phyloP scores from a whole-genome alignment of 345 rosid species.

The Boechera retrofracta region DNA sequence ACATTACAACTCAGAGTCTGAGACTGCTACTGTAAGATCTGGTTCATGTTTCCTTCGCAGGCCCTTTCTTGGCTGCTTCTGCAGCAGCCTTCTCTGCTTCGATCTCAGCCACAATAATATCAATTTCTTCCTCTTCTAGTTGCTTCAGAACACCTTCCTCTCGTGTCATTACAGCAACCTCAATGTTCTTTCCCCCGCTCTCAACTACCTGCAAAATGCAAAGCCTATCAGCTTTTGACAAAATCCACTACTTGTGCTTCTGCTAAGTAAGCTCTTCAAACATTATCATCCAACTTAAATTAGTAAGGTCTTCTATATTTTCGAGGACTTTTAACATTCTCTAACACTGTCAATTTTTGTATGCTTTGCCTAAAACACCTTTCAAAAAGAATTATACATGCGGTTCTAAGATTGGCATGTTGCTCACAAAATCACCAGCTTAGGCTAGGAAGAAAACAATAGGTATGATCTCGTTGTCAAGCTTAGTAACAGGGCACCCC shows the following conservation, averaged over 20 bases:
- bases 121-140: slow-evolving; percentile 89
- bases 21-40: not conserved
- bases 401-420: not conserved
- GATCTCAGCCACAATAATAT: slow-evolving; percentile 85
- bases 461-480: slow-evolving; percentile 7
- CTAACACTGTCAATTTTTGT: not conserved
- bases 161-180: slow-evolving; percentile 90
- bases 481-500: not conserved
- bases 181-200: slow-evolving; percentile 98
- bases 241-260: not conserved
- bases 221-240: slow-evolving; percentile 17
- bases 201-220: slow-evolving; percentile 74
- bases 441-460: slow-evolving; percentile 7
- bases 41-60: slow-evolving; percentile 59
- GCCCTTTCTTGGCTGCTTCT: slow-evolving; percentile 95
- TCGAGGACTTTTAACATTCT: not conserved
- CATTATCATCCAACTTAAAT: slow-evolving; percentile 5
- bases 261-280: slow-evolving; percentile 10
- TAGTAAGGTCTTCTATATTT: not conserved
- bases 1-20: not conserved
- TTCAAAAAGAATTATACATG: not conserved
- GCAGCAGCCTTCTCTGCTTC: slow-evolving; percentile 99
- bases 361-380: slow-evolving; percentile 14
- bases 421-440: not conserved
- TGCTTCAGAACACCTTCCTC: slow-evolving; percentile 71